These are phyloP conservation scores for Penicillium roqueforti DNA, from an alignment of 495 filamentous ascomycete genomes.

Conservation along the genomic window DNA sequence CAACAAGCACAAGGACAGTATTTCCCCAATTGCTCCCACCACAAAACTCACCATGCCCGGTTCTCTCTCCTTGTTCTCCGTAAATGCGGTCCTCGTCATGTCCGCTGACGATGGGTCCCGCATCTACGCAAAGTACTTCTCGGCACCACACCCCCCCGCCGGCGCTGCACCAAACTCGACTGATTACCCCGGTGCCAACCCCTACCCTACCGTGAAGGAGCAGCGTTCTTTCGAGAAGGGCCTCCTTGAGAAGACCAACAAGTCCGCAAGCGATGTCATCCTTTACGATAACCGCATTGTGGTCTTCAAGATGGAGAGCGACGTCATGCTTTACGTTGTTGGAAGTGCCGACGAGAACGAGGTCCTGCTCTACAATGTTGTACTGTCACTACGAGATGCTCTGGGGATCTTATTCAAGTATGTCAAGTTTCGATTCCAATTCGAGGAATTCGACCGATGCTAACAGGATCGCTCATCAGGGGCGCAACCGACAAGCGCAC, in stretches of 20 bases:
- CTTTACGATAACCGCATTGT: conserved; percentile 93
- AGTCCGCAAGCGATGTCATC: conserved; percentile 91
- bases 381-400: conserved; percentile 82
- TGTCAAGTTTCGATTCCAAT: conserved; percentile 43
- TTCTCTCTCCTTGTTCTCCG: conserved; percentile 76
- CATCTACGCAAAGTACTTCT: conserved; percentile 96
- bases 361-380: conserved; percentile 89
- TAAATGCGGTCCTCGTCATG: conserved; percentile 90
- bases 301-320: conserved; percentile 95
- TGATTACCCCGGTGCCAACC: conserved; percentile 62
- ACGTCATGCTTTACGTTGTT: conserved; percentile 96
- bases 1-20: conserved; percentile 21
- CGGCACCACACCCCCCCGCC: conserved; percentile 70
- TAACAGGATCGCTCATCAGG: conserved; percentile 38
- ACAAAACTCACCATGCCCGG: conserved; percentile 38
- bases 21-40: conserved; percentile 12
- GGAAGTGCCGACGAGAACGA: conserved; percentile 93
- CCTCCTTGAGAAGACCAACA: conserved; percentile 91
- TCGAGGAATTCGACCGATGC: neutral
- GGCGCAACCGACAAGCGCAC: conserved; percentile 96
- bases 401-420: conserved; percentile 92
- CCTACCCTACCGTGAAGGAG: conserved; percentile 85
- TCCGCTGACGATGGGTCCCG: conserved; percentile 81
- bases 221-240: conserved; percentile 97
- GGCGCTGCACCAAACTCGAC: conserved; percentile 47